Evolutionary conservation across 2,329 filamentous ascomycete genomes (phyloP).

Genomic region (Pestalotiopsis sp.): DNA sequence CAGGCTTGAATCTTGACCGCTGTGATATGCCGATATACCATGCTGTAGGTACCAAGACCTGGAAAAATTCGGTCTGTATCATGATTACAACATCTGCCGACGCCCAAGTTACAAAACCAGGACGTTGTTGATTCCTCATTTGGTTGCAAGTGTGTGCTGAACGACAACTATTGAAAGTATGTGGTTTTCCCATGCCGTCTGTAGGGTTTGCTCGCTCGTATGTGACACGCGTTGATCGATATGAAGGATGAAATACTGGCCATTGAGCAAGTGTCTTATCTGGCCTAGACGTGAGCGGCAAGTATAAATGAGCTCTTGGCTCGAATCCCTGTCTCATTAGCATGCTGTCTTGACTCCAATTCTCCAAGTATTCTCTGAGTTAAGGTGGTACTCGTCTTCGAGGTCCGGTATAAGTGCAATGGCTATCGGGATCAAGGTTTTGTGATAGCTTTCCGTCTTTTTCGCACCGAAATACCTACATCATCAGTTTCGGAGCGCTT

Average conservation of each 20-base stretch:
- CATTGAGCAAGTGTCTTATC: background rate
- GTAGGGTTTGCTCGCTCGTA: no score
- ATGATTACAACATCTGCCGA: no score
- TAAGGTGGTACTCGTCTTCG: background rate
- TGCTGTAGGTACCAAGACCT: no score
- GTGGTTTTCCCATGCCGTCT: no score
- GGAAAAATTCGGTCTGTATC: no score
- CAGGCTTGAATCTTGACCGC: background rate
- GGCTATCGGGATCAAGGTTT: background rate
- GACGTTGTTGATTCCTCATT: no score
- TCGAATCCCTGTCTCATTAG: background rate
- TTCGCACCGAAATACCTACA: background rate
- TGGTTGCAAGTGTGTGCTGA: no score
- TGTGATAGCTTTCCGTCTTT: background rate
- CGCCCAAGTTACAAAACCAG: no score
- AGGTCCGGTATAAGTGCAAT: background rate
- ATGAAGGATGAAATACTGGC: background rate
- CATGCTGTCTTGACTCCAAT: background rate
- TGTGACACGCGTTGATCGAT: no score
- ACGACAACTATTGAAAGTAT: no score
- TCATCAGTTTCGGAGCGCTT: background rate
- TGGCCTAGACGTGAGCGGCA: background rate
- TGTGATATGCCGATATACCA: no score
- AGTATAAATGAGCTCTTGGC: background rate
- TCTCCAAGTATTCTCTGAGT: background rate